Percentiles rank a stretch among this genome's conserved stretches.
Conservation (phyloP, 1,284 basidiomycete genomes). For the Cystobasidiaceae sp. region DNA sequence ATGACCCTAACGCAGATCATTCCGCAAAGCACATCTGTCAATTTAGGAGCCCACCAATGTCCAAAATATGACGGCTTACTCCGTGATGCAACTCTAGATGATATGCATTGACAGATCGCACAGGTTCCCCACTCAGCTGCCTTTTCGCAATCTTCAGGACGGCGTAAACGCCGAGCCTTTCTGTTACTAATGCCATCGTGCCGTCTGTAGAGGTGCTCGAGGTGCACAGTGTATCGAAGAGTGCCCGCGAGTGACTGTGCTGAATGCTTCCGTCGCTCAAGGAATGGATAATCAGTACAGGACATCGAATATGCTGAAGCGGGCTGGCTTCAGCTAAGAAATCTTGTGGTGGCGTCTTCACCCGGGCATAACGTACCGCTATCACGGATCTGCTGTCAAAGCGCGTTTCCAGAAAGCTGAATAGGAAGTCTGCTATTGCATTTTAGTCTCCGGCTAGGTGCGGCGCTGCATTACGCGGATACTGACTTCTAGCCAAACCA, state of each 20-base stretch:
- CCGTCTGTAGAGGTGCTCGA: neutral
- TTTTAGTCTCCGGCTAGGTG: neutral
- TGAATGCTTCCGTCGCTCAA: conserved; percentile 77
- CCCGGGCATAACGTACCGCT: conserved; percentile 50
- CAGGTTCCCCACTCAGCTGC: neutral
- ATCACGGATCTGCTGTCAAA: conserved; percentile 64
- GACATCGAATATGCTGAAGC: conserved; percentile 57
- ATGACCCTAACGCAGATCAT: conserved; percentile 1
- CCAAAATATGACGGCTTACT: neutral
- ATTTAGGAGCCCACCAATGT: too few relatives aligned
- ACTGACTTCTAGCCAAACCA: conserved; percentile 14
- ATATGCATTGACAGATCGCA: neutral
- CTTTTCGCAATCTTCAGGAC: neutral
- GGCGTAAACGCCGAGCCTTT: neutral
- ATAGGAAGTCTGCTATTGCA: conserved; percentile 54
- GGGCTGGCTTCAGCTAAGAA: conserved; percentile 12
- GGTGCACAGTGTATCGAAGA: conserved; percentile 58
- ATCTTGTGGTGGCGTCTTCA: conserved; percentile 4
- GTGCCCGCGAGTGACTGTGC: conserved; percentile 62
- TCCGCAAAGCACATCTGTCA: neutral
- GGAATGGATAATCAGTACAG: conserved; percentile 73
- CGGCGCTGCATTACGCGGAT: neutral
- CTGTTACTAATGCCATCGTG: neutral
- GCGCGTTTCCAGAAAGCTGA: conserved; percentile 56
- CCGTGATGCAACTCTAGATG: conserved; percentile 15